phyloP scores from a whole-genome alignment of 495 filamentous ascomycete species.

The Aspergillus sclerotioniger region DNA sequence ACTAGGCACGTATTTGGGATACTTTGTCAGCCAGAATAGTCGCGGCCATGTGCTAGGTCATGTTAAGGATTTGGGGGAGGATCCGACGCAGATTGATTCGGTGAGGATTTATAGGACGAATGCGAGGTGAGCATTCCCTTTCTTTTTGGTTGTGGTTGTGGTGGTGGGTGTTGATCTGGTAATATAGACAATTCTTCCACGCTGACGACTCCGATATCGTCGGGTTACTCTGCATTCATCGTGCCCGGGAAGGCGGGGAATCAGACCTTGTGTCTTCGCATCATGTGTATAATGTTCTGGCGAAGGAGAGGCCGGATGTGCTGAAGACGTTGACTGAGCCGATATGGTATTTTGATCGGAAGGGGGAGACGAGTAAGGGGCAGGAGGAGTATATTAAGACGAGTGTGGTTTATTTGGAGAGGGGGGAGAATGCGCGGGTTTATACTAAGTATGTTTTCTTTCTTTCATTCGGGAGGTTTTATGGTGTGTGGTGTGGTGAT shows the following conservation, averaged over 20 bases:
- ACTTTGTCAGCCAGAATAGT: slow-evolving; percentile 82
- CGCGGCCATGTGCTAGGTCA: slow-evolving; percentile 88
- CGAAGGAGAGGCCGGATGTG: slow-evolving; percentile 73
- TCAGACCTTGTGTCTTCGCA: slow-evolving; percentile 78
- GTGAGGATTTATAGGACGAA: slow-evolving; percentile 90
- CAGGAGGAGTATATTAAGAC: slow-evolving; percentile 74
- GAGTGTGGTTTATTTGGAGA: slow-evolving; percentile 71
- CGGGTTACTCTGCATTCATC: slow-evolving; percentile 78
- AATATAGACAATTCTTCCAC: slow-evolving; percentile 68
- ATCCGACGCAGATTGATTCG: slow-evolving; percentile 73
- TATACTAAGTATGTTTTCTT: slow-evolving; percentile 49
- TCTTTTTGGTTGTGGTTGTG: neutral
- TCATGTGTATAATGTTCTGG: slow-evolving; percentile 77
- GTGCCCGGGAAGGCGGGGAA: slow-evolving; percentile 79
- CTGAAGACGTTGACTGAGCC: slow-evolving; percentile 70
- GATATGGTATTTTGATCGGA: slow-evolving; percentile 93
- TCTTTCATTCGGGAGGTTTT: neutral
- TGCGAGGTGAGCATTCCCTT: slow-evolving; percentile 54
- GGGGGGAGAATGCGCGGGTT: slow-evolving; percentile 47
- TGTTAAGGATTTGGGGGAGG: slow-evolving; percentile 86
- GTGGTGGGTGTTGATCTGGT: neutral
- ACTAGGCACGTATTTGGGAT: slow-evolving; percentile 80
- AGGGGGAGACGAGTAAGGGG: slow-evolving; percentile 74
- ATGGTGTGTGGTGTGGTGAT: too few species aligned
- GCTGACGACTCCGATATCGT: slow-evolving; percentile 81